Conservation (phyloP, 2,329 filamentous ascomycete genomes). For the Tothia fuscella region DNA sequence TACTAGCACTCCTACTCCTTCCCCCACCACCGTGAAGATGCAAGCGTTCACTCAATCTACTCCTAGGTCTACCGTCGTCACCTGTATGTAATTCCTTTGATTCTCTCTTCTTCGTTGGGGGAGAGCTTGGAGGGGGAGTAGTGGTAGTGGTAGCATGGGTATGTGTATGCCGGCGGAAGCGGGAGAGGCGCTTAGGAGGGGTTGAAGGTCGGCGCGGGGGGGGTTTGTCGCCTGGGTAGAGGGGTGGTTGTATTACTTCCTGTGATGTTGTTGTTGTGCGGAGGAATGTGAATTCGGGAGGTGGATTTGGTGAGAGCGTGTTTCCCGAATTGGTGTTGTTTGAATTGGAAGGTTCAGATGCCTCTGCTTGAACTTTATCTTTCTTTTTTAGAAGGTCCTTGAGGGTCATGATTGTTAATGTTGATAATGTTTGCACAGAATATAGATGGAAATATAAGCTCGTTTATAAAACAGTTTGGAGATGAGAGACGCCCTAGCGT, state of each 20-base stretch:
- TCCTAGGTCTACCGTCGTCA: conserved; percentile 15
- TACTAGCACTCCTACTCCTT: conserved; percentile 37
- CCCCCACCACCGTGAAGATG: conserved; percentile 36
- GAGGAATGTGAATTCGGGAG: conserved; percentile 68
- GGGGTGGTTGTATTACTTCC: conserved; percentile 65
- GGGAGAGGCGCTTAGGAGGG: neutral
- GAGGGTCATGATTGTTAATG: conserved; percentile 39
- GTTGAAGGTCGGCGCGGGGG: too few relatives aligned
- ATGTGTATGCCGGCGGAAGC: neutral
- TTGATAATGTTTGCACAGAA: neutral
- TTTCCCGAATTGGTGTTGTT: conserved; percentile 1
- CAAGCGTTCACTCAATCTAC: conserved; percentile 55
- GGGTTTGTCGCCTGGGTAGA: conserved; percentile 32
- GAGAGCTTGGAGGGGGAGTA: too few relatives aligned
- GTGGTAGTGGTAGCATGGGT: too few relatives aligned
- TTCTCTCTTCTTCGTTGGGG: conserved; percentile 13
- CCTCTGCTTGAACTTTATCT: conserved; percentile 15
- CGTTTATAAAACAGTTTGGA: too few relatives aligned
- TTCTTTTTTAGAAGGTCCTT: conserved; percentile 46
- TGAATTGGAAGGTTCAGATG: too few relatives aligned
- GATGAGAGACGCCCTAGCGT: neutral
- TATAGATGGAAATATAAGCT: neutral
- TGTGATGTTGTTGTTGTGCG: conserved; percentile 71
- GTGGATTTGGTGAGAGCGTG: conserved; percentile 28
- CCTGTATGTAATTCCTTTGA: conserved; percentile 19